Evolutionary conservation across 2,329 filamentous ascomycete genomes (phyloP).

Genomic region (Zasmidium angulare): DNA sequence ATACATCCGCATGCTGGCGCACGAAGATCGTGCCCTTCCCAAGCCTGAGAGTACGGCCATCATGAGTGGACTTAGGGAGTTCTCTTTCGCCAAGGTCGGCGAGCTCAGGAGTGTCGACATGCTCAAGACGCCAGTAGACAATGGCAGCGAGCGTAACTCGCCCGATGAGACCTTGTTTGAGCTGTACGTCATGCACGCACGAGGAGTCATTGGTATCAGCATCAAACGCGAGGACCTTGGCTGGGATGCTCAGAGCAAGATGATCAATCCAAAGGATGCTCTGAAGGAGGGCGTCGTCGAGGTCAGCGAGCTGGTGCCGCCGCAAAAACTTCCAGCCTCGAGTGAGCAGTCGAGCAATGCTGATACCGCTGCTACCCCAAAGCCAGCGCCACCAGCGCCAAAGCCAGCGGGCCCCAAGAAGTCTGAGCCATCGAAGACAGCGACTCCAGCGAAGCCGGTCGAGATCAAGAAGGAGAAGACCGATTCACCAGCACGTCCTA

Average conservation of each 20-base stretch:
- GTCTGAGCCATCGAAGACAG: slow-evolving; percentile 21
- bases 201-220: slow-evolving; percentile 85
- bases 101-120: slow-evolving; percentile 86
- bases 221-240: slow-evolving; percentile 88
- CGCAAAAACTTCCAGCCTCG: slow-evolving; percentile 13
- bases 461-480: slow-evolving; percentile 23
- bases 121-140: slow-evolving; percentile 62
- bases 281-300: slow-evolving; percentile 71
- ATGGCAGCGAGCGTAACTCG: slow-evolving; percentile 53
- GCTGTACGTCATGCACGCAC: slow-evolving; percentile 95
- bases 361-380: slow-evolving; percentile 12
- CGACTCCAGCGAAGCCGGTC: slow-evolving; percentile 17
- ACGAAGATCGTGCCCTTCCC: slow-evolving; percentile 70
- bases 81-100: slow-evolving; percentile 84
- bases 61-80: slow-evolving; percentile 94
- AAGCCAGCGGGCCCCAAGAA: slow-evolving; percentile 24
- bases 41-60: slow-evolving; percentile 93
- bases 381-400: slow-evolving; percentile 18
- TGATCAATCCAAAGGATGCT: slow-evolving; percentile 75
- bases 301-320: slow-evolving; percentile 62
- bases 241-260: slow-evolving; percentile 88
- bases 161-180: slow-evolving; percentile 82
- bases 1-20: slow-evolving; percentile 76
- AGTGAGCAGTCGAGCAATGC: slow-evolving; percentile 21
- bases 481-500: slow-evolving; percentile 17